Evolutionary conservation across 805 yeast species (phyloP), one percentile per base, ranked within the genome.

Genomic region (Cyberlindnera petersonii): DNA sequence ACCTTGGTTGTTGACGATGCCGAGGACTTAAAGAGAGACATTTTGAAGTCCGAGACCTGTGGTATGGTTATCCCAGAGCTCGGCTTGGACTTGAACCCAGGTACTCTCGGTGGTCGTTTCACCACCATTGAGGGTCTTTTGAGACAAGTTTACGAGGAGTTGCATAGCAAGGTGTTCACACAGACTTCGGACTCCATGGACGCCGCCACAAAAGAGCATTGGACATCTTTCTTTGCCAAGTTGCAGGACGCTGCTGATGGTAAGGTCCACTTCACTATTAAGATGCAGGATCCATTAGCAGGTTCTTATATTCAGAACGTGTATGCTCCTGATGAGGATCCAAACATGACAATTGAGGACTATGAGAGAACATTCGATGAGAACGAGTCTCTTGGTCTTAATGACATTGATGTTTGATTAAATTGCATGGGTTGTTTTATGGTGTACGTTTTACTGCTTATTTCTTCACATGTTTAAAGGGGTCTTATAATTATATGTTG

Each of bases 321-420:
- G n/a, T 93, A 89, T 58, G 99, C 99, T 24, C 99, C 99, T 20
- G 99, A 93, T 65, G 76, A 77, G 29, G 99, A 93, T 65, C 99
- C 99, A 49, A 86, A 91, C 60, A 93, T 93, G 98, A 71, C 61
- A 29, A 76, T 85, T 44, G 96, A 84, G 64, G 96, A 93, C 42
- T 86, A 77, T 52, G 95, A 87, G 50, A 84, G 99, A 70, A 81
- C 95, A 3, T 68, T 71, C 28, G 83, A 86, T 55, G 94, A 89
- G 63, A 88, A 93, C 59, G 98, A 93, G 58, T 91, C 83, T 30
- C 73, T 93, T 48, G 99, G 99, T 17, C 69, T 93, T 57, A 70
- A 63, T 34, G 69, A 66, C 42, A 69, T 69, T 58, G 56, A 56
- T 34, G 68, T 64, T 31, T 53, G 17, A 35, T n/a, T n/a, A n/a